Conservation (phyloP, 1,284 basidiomycete species). For the Tranzscheliella williamsii region DNA sequence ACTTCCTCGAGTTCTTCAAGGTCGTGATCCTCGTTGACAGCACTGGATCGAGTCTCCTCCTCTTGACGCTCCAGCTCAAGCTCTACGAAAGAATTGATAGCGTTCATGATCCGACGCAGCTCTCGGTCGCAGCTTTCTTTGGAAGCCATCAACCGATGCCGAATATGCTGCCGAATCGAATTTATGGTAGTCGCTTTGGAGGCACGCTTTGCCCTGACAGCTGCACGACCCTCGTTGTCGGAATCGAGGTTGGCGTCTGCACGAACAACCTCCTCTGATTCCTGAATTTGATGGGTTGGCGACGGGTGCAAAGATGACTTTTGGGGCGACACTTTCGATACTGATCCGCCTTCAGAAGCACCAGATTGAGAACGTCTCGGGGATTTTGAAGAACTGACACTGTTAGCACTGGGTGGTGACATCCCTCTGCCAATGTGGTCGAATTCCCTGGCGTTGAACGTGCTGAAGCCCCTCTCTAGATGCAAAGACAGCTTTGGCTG, state of each 20-base stretch:
- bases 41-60: slow-evolving; percentile 58
- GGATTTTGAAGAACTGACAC: slow-evolving; percentile 3
- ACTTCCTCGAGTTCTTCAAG: slow-evolving; percentile 65
- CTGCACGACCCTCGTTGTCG: slow-evolving; percentile 23
- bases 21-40: slow-evolving; percentile 20
- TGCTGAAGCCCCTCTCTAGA: slow-evolving; percentile 49
- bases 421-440: slow-evolving; percentile 34
- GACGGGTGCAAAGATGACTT: too few species aligned
- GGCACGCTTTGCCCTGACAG: slow-evolving; percentile 11
- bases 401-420: slow-evolving; percentile 14
- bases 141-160: slow-evolving; percentile 85
- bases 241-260: background rate
- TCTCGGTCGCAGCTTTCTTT: slow-evolving; percentile 96
- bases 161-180: slow-evolving; percentile 90
- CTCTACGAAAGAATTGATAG: slow-evolving; percentile 91
- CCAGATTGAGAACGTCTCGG: background rate
- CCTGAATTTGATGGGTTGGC: too few species aligned
- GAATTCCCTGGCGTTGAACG: slow-evolving; percentile 48
- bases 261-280: background rate
- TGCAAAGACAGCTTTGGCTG: slow-evolving; percentile 47
- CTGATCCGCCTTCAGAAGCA: background rate
- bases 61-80: slow-evolving; percentile 77
- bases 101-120: slow-evolving; percentile 84
- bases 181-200: slow-evolving; percentile 55
- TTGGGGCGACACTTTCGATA: background rate